These are phyloP conservation scores for Xylaria digitata DNA, from an alignment of 2,329 filamentous ascomycete species.

Conservation along the genomic window DNA sequence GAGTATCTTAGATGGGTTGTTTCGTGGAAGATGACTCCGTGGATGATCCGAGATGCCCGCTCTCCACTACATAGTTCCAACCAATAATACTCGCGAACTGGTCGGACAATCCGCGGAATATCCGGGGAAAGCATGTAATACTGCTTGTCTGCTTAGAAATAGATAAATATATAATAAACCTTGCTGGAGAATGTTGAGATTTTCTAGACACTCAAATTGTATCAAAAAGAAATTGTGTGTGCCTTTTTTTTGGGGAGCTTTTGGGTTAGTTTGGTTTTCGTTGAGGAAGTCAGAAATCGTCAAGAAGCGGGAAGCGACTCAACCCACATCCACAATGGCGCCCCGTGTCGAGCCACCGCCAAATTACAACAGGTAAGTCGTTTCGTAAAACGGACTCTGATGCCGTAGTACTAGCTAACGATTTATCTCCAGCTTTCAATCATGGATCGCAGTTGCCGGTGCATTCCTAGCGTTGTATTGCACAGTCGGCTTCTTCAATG, in stretches of 20 bases:
- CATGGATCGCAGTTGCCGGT: conserved; percentile 42
- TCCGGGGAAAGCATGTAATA: conserved; percentile 17
- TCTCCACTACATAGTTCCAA: background rate
- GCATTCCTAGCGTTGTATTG: conserved; percentile 44
- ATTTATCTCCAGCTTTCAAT: conserved; percentile 20
- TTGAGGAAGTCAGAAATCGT: background rate
- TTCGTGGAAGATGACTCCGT: conserved; percentile 5
- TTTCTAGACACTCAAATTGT: background rate
- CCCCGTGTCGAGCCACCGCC: conserved; percentile 28
- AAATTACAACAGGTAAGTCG: conserved; percentile 27
- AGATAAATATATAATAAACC: background rate
- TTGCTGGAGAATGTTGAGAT: background rate
- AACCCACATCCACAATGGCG: conserved; percentile 19
- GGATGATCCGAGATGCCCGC: conserved; percentile 21
- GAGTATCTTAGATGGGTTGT: background rate
- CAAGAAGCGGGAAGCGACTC: background rate
- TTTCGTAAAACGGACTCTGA: background rate
- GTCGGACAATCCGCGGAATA: conserved; percentile 29
- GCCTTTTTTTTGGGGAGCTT: background rate
- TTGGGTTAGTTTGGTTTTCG: background rate
- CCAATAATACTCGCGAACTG: background rate
- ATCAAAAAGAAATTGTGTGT: background rate
- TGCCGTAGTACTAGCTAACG: background rate
- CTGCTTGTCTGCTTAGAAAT: conserved; percentile 8
- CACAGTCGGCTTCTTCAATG: conserved; percentile 51